Conservation (phyloP, 306 rosid genomes). For the Rosa chinensis region DNA sequence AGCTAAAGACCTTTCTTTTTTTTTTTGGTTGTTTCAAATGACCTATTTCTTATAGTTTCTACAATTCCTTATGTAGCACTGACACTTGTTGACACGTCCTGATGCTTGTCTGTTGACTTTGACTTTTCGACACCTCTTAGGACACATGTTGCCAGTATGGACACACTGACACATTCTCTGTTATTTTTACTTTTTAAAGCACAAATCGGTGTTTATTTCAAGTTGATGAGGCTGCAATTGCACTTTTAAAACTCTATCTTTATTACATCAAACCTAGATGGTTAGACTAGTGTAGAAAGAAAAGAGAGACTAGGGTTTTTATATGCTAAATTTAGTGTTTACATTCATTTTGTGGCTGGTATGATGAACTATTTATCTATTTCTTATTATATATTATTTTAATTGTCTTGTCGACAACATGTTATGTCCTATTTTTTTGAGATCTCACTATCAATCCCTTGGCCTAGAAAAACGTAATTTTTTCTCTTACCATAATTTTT, state of each 20-base stretch:
- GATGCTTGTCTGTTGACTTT: background rate
- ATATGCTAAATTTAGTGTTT: background rate
- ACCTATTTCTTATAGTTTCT: background rate
- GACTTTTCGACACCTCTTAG: background rate
- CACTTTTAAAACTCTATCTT: background rate
- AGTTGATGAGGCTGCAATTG: background rate
- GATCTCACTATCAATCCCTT: background rate
- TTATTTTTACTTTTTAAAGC: background rate
- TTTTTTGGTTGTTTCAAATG: no score
- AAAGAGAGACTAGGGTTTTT: background rate
- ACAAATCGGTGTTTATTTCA: background rate
- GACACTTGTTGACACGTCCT: background rate
- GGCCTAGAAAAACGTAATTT: background rate
- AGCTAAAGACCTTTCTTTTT: background rate
- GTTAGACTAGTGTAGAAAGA: background rate
- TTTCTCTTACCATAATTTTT: background rate
- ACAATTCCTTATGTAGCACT: background rate
- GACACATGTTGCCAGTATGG: background rate
- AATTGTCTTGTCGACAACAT: background rate
- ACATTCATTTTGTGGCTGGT: background rate
- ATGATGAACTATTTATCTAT: background rate
- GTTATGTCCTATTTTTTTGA: no score
- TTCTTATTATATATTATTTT: no score
- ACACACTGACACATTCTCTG: background rate
- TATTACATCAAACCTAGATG: background rate